Evolutionary conservation across 345 rosid species (phyloP), one percentile per base, ranked within the genome.

Genomic region (Gossypioides kirkii): DNA sequence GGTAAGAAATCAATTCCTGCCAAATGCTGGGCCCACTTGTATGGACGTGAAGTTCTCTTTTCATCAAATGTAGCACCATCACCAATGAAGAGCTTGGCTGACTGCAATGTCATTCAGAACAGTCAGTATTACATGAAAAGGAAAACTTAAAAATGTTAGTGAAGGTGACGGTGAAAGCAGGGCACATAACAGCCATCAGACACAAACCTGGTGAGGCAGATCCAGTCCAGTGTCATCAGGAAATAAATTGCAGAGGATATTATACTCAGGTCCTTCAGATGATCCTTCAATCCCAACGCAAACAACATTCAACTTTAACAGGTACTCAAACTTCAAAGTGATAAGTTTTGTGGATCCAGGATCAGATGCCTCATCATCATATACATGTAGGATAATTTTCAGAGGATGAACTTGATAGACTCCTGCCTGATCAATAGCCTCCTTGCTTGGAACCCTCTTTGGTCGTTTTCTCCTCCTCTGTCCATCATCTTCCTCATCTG

Each of bases 1-100:
- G 96, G 98, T 74, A 92, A 86, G 83, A 92, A 84, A 84, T 87
- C 97, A 62, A 95, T 91, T 79, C 98, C 99, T 0, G 98, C 98
- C 83, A 95, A 84, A 84, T 86, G 93, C 72, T 91, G 98, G 36
- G 91, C 97, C 99, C 98, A 90, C 80, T 89, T 92, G 76, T 87
- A 95, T 52, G 98, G 96, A 71, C 91, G 96, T 50, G 87, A 89
- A 70, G 78, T 81, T 81, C 88, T 87, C 76, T 77, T 86, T 63
- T 78, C 85, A 80, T 86, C 92, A 74, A 92, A 91, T 60, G 72
- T 79, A 49, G 74, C 84, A 65, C 56, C 55, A 61, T 83, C 82
- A 4, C 97, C 91, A 79, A 85, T 84, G 78, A 85, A 76, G 72
- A 95, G 86, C 81, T 92, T 95, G 10, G 93, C 96, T 20, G 96